Evolutionary conservation across 73 alveolate genomes (phyloP).

Genomic region (Paramecium octaurelia): DNA sequence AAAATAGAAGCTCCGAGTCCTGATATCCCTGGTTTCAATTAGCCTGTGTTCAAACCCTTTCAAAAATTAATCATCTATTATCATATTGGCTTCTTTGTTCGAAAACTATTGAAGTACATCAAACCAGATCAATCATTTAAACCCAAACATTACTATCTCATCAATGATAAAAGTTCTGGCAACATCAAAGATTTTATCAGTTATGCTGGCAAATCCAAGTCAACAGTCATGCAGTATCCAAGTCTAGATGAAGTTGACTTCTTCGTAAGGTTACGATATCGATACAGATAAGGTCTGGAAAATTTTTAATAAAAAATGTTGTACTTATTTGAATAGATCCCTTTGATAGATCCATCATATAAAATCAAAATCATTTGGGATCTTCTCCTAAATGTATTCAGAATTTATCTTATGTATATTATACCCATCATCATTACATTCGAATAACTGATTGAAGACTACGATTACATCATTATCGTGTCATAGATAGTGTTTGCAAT

Average conservation of each 20-base stretch:
- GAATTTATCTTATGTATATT: neutral
- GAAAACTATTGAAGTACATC: neutral
- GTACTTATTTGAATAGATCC: neutral
- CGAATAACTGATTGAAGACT: neutral
- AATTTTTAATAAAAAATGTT: neutral
- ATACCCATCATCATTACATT: slow-evolving; percentile 4
- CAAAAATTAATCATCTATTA: neutral
- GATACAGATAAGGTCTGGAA: neutral
- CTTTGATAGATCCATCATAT: neutral
- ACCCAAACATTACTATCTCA: neutral
- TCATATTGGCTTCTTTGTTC: neutral
- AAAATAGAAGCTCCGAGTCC: slow-evolving; percentile 8
- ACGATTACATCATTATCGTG: neutral
- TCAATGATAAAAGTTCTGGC: slow-evolving; percentile 3
- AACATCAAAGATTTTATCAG: neutral
- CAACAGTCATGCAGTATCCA: neutral
- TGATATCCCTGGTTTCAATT: neutral
- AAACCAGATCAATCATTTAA: neutral
- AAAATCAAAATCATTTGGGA: slow-evolving; percentile 43
- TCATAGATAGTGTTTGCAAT: neutral
- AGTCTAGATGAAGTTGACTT: neutral
- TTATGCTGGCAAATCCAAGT: slow-evolving; percentile 5
- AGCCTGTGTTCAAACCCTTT: neutral
- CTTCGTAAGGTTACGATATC: neutral
- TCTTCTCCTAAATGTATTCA: neutral